A percentile compares a stretch with the other conserved stretches of the same genome.
These are phyloP conservation scores for Ceratobasidium theobromae DNA, from an alignment of 1,284 basidiomycete genomes.

Conservation along the genomic window DNA sequence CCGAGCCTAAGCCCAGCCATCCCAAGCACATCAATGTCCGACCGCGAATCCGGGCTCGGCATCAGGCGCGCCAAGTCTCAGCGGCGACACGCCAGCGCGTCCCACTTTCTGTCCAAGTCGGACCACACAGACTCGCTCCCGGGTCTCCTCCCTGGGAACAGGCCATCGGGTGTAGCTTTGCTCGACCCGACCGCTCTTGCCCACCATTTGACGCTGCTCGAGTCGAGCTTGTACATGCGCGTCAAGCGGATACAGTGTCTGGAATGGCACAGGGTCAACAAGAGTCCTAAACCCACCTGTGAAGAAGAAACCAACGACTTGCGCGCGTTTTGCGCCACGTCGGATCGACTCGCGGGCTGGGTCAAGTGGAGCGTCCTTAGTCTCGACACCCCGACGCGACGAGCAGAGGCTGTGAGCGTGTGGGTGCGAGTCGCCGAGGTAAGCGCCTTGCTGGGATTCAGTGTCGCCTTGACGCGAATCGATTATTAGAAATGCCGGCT, in stretches of 20 bases:
- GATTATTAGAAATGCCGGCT: slow-evolving; percentile 59
- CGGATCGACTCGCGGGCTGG: slow-evolving; percentile 64
- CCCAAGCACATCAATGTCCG: neutral
- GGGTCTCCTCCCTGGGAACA: no score
- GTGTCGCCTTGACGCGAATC: neutral
- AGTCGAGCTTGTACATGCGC: slow-evolving; percentile 59
- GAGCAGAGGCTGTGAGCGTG: slow-evolving; percentile 63
- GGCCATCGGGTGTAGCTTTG: neutral
- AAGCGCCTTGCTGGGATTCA: slow-evolving; percentile 37
- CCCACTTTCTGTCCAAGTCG: neutral
- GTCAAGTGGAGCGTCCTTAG: slow-evolving; percentile 63
- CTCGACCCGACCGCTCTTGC: slow-evolving; percentile 59
- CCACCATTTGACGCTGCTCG: slow-evolving; percentile 62
- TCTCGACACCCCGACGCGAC: slow-evolving; percentile 52
- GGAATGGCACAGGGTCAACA: slow-evolving; percentile 48
- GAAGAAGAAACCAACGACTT: slow-evolving; percentile 49
- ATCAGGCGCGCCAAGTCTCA: neutral
- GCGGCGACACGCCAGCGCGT: neutral
- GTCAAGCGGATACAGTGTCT: slow-evolving; percentile 64
- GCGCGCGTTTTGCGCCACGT: slow-evolving; percentile 57
- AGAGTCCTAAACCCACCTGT: slow-evolving; percentile 41
- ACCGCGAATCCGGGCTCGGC: neutral
- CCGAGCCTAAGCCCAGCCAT: neutral
- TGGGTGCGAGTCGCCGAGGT: slow-evolving; percentile 80
- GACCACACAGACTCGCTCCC: neutral